These are phyloP conservation scores for Delonix regia DNA, from an alignment of 306 rosid species.

Conservation along the genomic window DNA sequence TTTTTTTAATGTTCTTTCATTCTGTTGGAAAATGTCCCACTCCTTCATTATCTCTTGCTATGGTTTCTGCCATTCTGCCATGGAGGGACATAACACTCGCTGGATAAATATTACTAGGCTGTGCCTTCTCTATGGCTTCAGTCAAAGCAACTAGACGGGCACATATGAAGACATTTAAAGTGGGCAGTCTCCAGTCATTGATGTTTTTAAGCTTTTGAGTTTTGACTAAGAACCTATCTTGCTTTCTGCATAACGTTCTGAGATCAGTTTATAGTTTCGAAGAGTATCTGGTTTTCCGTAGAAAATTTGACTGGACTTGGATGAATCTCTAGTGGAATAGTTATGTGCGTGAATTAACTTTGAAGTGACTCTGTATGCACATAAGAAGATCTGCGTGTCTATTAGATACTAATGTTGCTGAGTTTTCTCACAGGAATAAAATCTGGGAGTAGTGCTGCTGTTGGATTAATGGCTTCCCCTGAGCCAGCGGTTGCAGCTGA, in stretches of 20 bases:
- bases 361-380: neutral
- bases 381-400: neutral
- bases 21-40: neutral
- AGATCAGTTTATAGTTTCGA: slow-evolving; percentile 18
- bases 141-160: neutral
- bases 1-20: slow-evolving; percentile 1
- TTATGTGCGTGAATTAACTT: neutral
- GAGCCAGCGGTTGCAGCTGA: slow-evolving; percentile 29
- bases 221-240: neutral
- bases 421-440: slow-evolving; percentile 44
- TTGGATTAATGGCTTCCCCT: slow-evolving; percentile 41
- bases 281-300: neutral
- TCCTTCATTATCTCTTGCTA: neutral
- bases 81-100: slow-evolving; percentile 18
- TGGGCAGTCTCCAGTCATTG: slow-evolving; percentile 14
- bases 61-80: slow-evolving; percentile 1
- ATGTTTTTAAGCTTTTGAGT: slow-evolving; percentile 11
- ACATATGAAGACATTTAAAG: neutral
- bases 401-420: slow-evolving; percentile 20
- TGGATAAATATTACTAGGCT: neutral
- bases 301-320: neutral
- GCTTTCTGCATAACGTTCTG: neutral
- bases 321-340: slow-evolving; percentile 19
- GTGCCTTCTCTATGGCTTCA: neutral
- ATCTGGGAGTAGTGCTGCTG: slow-evolving; percentile 35